Conservation (phyloP, 345 rosid species). For the Eutrema heterophyllum region DNA sequence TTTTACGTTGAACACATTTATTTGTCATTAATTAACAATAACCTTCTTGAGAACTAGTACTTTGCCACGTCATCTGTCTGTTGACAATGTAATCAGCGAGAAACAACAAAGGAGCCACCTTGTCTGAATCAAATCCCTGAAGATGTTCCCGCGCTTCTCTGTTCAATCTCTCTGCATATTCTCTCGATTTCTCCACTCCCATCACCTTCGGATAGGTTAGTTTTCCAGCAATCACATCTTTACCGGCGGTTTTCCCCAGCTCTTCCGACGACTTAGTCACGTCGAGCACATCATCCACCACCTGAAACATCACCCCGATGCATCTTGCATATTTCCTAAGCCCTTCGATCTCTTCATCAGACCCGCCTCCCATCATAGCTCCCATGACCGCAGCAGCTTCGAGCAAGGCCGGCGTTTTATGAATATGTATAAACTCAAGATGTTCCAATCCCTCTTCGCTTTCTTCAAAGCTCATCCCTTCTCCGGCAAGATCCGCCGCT, state of each 20-base stretch:
- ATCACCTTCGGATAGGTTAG: slow-evolving; percentile 57
- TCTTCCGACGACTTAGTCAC: slow-evolving; percentile 64
- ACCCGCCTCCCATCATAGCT: slow-evolving; percentile 60
- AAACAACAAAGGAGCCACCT: slow-evolving; percentile 58
- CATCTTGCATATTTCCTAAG: slow-evolving; percentile 52
- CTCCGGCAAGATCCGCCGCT: slow-evolving; percentile 51
- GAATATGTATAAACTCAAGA: slow-evolving; percentile 63
- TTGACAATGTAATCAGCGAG: slow-evolving; percentile 49
- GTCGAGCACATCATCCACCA: slow-evolving; percentile 77
- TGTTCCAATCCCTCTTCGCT: slow-evolving; percentile 36
- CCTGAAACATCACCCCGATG: slow-evolving; percentile 66
- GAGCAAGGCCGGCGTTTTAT: slow-evolving; percentile 58
- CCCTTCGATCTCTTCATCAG: slow-evolving; percentile 49
- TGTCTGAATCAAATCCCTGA: slow-evolving; percentile 41
- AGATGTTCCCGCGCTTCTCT: slow-evolving; percentile 46
- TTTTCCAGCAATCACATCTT: slow-evolving; percentile 60
- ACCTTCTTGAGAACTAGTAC: not conserved
- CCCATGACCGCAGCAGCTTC: slow-evolving; percentile 57
- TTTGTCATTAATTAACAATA: no score
- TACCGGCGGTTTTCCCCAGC: slow-evolving; percentile 72
- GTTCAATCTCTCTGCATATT: slow-evolving; percentile 45
- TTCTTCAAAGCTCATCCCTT: slow-evolving; percentile 22
- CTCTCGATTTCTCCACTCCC: slow-evolving; percentile 54
- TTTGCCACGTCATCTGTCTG: not conserved
- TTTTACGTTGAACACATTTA: no score